A percentile compares a stretch with the other conserved stretches of the same genome.
These are phyloP conservation scores for Russula olivacea DNA, from an alignment of 768 basidiomycete genomes.

Conservation along the genomic window DNA sequence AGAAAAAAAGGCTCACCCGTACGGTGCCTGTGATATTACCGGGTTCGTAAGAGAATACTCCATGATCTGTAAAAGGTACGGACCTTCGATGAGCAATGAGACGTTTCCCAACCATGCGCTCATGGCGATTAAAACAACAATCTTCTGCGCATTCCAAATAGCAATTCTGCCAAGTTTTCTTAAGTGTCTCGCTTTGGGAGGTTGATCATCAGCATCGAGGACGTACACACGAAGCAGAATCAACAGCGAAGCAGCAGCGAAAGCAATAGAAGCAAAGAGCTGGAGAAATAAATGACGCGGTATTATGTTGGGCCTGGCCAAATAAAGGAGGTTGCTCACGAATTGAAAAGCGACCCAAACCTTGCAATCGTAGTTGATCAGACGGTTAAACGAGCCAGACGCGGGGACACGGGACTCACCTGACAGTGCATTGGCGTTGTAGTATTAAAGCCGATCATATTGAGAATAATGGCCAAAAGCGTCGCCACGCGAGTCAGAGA, in stretches of 20 bases:
- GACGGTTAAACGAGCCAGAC: neutral
- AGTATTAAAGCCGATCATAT: neutral
- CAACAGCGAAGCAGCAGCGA: neutral
- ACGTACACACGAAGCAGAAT: constrained; percentile 8
- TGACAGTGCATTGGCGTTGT: neutral
- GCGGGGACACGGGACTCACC: neutral
- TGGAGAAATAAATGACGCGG: too few species aligned
- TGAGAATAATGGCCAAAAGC: neutral
- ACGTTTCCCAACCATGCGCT: neutral
- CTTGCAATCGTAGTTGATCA: neutral
- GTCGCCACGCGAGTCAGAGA: neutral
- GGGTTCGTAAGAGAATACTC: neutral
- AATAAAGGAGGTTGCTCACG: neutral
- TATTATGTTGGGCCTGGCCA: neutral
- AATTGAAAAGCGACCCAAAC: neutral
- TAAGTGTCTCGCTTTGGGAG: neutral
- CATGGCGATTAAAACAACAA: neutral
- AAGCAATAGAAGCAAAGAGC: neutral
- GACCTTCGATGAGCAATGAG: neutral
- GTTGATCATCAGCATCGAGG: neutral
- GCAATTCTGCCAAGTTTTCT: neutral
- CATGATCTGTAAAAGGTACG: neutral
- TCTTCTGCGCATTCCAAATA: constrained; percentile 3
- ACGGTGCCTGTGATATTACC: neutral
- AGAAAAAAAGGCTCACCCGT: neutral